Base-by-base conservation (phyloP, 2,329 filamentous ascomycete genomes). In the Chaetomium globosum region DNA sequence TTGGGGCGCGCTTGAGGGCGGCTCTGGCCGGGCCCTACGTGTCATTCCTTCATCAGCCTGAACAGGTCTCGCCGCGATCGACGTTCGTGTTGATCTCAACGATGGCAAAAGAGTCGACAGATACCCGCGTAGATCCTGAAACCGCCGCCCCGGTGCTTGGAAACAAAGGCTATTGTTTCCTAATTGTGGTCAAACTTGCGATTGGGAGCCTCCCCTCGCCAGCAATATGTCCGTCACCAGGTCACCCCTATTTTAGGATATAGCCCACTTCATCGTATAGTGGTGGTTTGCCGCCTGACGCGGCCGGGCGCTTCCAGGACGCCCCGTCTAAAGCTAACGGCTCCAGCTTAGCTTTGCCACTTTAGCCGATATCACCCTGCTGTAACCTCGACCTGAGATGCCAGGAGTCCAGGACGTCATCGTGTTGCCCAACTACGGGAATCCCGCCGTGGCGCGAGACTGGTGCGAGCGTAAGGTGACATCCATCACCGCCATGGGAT, bases 41-140 rank as follows among this genome's bases (percentile, higher is more conserved):
- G 31, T 23, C 49, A 59, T 59, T 55, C n/a, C 36, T 61, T 30
- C 33, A 43, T 43, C 53, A 63, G 62, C 49, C 62, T 64, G 62
- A 64, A 64, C 49, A 31, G 3, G 23, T 26, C 48, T 12, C 23
- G 46, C 48, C 54, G 26, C 23, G 33, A 63, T 46, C 55, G 33
- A 36, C 48, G 46, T 10, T 31, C 23, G 26, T 23, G 54, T 9
- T 31, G 23, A 54, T 30, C 12, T 2, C 33, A 8, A 10, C n/a
- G 30, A 13, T 52, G 21, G 53, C 19, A 30, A 54, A 49, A 49
- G 55, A 28, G 19, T 26, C 13, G 36, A 16, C 19, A 56, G 56
- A 48, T 46, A 51, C 26, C 39, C 49, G 36, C 54, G 61, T 43
- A 46, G 54, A 57, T 56, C 53, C 19, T 33, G 19, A 23, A 49